Percentiles rank a stretch among this genome's conserved stretches.
These are phyloP conservation scores for Fraxinus americana DNA, from an alignment of 257 asterid species.

Conservation along the genomic window DNA sequence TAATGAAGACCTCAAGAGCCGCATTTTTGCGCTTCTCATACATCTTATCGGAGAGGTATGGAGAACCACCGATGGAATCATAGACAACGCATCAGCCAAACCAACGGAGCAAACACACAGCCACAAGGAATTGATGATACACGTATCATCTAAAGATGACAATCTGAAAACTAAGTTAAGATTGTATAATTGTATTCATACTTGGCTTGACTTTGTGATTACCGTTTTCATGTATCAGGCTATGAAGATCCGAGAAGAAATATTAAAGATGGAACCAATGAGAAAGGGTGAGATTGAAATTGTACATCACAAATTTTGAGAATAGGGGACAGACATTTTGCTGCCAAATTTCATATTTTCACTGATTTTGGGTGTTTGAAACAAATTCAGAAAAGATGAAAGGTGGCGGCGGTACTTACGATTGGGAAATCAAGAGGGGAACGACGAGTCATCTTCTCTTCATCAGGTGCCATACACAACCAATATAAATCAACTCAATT, in stretches of 20 bases:
- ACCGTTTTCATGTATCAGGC: conserved; percentile 43
- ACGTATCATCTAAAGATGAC: conserved; percentile 46
- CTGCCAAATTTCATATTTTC: background rate
- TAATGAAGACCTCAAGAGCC: conserved; percentile 75
- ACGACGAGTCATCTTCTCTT: no score
- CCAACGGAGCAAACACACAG: conserved; percentile 43
- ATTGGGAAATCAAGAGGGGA: no score
- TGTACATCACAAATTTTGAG: conserved; percentile 4
- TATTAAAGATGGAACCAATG: conserved; percentile 6
- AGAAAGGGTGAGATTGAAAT: background rate
- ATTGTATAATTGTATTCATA: background rate
- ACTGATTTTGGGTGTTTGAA: background rate
- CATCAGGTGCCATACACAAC: no score
- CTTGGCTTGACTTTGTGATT: background rate
- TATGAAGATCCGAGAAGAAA: conserved; percentile 58
- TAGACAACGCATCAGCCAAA: conserved; percentile 75
- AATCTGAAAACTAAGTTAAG: conserved; percentile 40
- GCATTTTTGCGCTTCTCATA: conserved; percentile 99
- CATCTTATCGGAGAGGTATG: conserved; percentile 94
- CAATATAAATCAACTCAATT: no score
- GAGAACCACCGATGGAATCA: conserved; percentile 84
- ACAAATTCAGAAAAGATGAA: no score
- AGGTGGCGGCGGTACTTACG: no score
- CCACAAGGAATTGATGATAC: conserved; percentile 68
- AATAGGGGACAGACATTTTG: background rate